phyloP scores from a whole-genome alignment of 768 basidiomycete genomes.

The Trametes maxima region DNA sequence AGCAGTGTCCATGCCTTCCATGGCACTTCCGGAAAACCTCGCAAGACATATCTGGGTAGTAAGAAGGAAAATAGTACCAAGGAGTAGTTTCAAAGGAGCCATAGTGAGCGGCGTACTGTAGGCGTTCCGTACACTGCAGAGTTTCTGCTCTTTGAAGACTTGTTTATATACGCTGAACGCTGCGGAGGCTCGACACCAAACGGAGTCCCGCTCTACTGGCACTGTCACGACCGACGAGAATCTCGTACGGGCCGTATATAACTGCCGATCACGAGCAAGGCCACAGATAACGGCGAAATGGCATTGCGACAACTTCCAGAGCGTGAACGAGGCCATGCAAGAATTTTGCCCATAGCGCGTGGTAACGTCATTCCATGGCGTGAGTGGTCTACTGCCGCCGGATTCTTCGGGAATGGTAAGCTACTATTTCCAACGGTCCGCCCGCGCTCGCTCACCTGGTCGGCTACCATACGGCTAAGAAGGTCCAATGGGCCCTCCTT shows the following conservation, averaged over 20 bases:
- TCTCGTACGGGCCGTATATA: not conserved
- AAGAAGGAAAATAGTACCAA: constrained; percentile 7
- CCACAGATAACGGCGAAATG: constrained; percentile 14
- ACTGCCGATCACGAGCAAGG: constrained; percentile 4
- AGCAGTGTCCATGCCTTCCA: constrained; percentile 31
- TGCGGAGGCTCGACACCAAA: not conserved
- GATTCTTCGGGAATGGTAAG: not conserved
- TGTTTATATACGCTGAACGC: not conserved
- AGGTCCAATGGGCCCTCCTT: not conserved
- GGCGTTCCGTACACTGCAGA: not conserved
- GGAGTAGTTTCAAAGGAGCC: constrained; percentile 4
- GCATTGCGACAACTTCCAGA: not conserved
- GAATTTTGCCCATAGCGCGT: not conserved
- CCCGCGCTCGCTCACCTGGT: constrained; percentile 13
- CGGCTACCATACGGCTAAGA: constrained; percentile 14
- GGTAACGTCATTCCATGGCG: not conserved
- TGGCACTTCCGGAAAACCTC: constrained; percentile 26
- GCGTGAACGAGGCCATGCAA: not conserved
- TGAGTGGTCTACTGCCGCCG: constrained; percentile 3
- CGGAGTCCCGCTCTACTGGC: not conserved
- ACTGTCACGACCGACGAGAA: not conserved
- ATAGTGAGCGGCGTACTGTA: not conserved
- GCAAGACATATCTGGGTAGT: constrained; percentile 10
- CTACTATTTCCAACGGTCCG: constrained; percentile 12
- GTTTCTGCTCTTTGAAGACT: not conserved